A percentile compares a stretch with the other conserved stretches of the same genome.
Conservation (phyloP, 2,329 filamentous ascomycete species). For the Arthroderma sp. region DNA sequence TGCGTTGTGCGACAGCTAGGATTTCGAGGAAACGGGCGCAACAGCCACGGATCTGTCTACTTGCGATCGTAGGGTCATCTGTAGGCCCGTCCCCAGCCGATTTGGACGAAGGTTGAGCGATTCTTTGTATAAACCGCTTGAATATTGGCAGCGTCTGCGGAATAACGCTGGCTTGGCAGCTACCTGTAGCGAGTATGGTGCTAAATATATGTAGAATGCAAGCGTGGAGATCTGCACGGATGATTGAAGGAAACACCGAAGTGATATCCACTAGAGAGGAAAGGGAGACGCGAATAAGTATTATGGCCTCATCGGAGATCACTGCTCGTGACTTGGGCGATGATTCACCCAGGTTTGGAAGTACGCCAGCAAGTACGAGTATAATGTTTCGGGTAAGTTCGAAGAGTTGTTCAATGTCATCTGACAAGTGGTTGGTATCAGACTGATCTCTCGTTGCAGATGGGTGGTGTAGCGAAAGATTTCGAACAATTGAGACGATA, state of each 20-base stretch:
- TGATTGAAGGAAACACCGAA: constrained; percentile 89
- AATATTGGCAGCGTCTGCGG: constrained; percentile 83
- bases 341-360: constrained; percentile 53
- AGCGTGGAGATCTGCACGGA: constrained; percentile 89
- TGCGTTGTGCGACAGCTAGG: constrained; percentile 34
- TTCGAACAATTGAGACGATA: constrained; percentile 86
- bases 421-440: constrained; percentile 65
- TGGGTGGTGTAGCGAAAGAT: constrained; percentile 79
- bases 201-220: constrained; percentile 96
- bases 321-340: constrained; percentile 56
- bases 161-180: constrained; percentile 77
- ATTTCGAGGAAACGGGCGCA: constrained; percentile 72
- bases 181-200: constrained; percentile 74
- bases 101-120: constrained; percentile 35
- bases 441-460: constrained; percentile 61
- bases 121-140: constrained; percentile 73
- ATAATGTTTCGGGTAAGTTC: constrained; percentile 95
- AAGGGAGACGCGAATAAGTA: constrained; percentile 65
- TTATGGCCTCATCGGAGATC: constrained; percentile 74
- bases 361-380: constrained; percentile 70
- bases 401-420: constrained; percentile 96
- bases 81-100: constrained; percentile 21
- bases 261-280: constrained; percentile 87
- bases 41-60: constrained; percentile 69
- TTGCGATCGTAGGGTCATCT: constrained; percentile 32